Evolutionary conservation across 768 basidiomycete species (phyloP).

Genomic region (Ramaria sp.): DNA sequence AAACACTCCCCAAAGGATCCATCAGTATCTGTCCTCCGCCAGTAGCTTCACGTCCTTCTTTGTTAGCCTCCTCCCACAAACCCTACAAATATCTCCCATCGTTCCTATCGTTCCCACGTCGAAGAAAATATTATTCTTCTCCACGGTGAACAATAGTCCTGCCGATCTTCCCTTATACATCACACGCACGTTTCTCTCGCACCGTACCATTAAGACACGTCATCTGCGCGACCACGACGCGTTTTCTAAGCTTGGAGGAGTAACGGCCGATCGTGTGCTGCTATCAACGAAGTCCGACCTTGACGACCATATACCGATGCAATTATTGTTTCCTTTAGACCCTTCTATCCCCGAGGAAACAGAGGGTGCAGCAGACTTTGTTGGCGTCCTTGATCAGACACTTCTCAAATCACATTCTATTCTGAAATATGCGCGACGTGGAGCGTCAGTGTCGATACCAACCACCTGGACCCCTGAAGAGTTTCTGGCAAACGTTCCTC

Average conservation of each 20-base stretch:
- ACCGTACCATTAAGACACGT: slow-evolving; percentile 41
- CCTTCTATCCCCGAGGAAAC: slow-evolving; percentile 15
- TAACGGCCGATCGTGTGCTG: slow-evolving; percentile 59
- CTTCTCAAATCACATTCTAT: slow-evolving; percentile 73
- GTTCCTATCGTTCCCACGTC: slow-evolving; percentile 17
- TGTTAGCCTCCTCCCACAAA: slow-evolving; percentile 13
- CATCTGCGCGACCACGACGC: slow-evolving; percentile 63
- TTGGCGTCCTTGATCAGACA: slow-evolving; percentile 63
- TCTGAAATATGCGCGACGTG: slow-evolving; percentile 51
- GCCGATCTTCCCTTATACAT: slow-evolving; percentile 37
- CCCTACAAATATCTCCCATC: slow-evolving; percentile 15
- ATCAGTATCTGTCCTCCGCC: slow-evolving; percentile 36
- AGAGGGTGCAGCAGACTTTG: slow-evolving; percentile 50
- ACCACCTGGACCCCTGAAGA: slow-evolving; percentile 73
- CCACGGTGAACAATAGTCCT: slow-evolving; percentile 44
- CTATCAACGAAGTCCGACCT: slow-evolving; percentile 37
- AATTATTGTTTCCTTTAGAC: slow-evolving; percentile 45
- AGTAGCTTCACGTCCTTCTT: slow-evolving; percentile 35
- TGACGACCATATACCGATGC: slow-evolving; percentile 38
- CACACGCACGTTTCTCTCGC: slow-evolving; percentile 46
- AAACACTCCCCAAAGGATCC: slow-evolving; percentile 45
- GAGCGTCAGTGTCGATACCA: slow-evolving; percentile 62
- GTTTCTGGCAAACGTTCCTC: slow-evolving; percentile 54
- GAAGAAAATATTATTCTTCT: slow-evolving; percentile 52
- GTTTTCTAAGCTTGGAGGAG: slow-evolving; percentile 62